phyloP scores from a whole-genome alignment of 2,329 filamentous ascomycete species.

The Scortechinia acanthostroma region DNA sequence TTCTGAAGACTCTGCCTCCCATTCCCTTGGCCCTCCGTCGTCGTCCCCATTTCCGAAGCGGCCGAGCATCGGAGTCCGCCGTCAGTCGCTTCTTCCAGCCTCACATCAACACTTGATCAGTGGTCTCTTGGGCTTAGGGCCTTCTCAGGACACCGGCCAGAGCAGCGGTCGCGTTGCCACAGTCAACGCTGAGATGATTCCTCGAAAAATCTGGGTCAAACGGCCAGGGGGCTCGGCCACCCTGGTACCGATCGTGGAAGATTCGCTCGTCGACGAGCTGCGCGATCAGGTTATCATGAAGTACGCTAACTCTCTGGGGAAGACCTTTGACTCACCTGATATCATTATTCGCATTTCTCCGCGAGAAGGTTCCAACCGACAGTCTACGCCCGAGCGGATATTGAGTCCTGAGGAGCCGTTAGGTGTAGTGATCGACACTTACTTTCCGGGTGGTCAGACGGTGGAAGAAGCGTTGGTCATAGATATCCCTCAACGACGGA shows the following conservation, averaged over 20 bases:
- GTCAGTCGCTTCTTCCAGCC: background rate
- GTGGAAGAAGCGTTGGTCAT: slow-evolving; percentile 60
- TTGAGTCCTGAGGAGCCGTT: slow-evolving; percentile 61
- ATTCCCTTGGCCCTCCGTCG: no score
- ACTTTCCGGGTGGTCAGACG: slow-evolving; percentile 56
- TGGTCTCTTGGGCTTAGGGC: background rate
- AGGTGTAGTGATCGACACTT: slow-evolving; percentile 46
- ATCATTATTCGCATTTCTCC: slow-evolving; percentile 49
- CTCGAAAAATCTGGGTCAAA: slow-evolving; percentile 61
- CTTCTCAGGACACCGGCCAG: background rate
- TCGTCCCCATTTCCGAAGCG: background rate
- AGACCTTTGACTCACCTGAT: slow-evolving; percentile 60
- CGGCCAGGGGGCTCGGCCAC: slow-evolving; percentile 57
- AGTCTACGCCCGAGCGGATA: slow-evolving; percentile 32
- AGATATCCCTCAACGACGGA: slow-evolving; percentile 50
- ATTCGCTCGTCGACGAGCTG: slow-evolving; percentile 62
- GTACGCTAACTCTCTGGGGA: slow-evolving; percentile 59
- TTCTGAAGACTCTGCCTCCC: no score
- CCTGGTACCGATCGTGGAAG: slow-evolving; percentile 52
- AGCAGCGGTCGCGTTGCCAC: background rate
- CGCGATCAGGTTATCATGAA: slow-evolving; percentile 60
- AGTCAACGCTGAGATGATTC: background rate
- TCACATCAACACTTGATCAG: background rate
- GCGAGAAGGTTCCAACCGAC: slow-evolving; percentile 26
- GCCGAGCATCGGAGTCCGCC: background rate